Evolutionary conservation across 1,284 basidiomycete species (phyloP), one percentile per base, ranked within the genome.

Genomic region (Neonothopanus nambi): DNA sequence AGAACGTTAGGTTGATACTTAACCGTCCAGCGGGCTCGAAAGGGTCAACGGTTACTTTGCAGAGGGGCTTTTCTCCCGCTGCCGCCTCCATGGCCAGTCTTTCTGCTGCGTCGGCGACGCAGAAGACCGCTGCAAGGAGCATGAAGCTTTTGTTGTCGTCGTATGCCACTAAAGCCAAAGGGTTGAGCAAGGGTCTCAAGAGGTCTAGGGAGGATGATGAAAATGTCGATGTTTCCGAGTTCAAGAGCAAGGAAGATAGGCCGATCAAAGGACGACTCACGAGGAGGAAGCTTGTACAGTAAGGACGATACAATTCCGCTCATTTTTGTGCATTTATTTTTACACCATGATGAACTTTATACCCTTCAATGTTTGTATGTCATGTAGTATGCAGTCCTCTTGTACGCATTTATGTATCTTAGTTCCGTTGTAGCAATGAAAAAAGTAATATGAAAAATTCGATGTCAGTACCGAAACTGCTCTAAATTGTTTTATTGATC

Each of bases 151-250:
- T 28, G 5, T 28, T 28, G 26, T 28, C 26, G 26, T 28, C 26
- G 26, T 28, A 28, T 28, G 26, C 26, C 26, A 28, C 26, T 11
- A 51, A 51, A 20, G 48, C 48, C 5, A 50, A 23, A 37, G 39
- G 23, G 11, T 35, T 51, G 6, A 17, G 44, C 1, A 48, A 48
- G 38, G 45, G 52, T 8, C 18, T 26, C 28, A 53, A 53, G 39
- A 37, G 52, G 28, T 35, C 39, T 9, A 48, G 52, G 24, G 52
- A 53, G 30, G 52, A 52, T 1, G 51, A 53, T 3, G 52, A 53
- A 23, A 53, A 53, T 35, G 28, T 48, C 5, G 38, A 24, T 30
- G 24, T 39, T 17, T 26, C 17, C n/a, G 13, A 36, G 20, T 28
- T 23, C 13, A 20, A 53, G 30, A 45, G 42, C 18, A 23, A 36